Conservation (phyloP, 176 grass and related monocot genomes). For the Cenchrus purpureus region DNA sequence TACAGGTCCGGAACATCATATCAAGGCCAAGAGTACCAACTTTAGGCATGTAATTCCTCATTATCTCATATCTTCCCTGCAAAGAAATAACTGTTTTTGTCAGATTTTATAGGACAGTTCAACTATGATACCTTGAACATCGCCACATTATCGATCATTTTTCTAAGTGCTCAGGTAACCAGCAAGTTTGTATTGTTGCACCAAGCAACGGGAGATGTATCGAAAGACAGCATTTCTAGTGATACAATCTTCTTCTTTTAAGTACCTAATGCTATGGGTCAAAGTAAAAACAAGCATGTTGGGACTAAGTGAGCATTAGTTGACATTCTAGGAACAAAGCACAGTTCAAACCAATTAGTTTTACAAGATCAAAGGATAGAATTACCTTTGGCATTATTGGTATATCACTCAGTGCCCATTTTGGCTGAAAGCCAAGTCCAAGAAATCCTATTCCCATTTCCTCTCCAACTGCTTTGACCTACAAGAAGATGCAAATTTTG, state of each 20-base stretch:
- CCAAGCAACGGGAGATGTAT: background rate
- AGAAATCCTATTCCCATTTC: constrained; percentile 98
- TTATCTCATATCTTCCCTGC: constrained; percentile 93
- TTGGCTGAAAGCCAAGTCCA: constrained; percentile 95
- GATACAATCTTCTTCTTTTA: background rate
- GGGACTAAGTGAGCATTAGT: background rate
- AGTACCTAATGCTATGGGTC: background rate
- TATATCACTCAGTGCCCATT: constrained; percentile 77
- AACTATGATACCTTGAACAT: background rate
- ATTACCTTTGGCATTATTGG: constrained; percentile 97
- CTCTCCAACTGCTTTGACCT: constrained; percentile 97
- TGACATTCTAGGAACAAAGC: constrained; percentile 6
- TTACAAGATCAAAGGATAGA: constrained; percentile 18
- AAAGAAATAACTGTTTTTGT: constrained; percentile 17
- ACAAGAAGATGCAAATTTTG: constrained; percentile 30
- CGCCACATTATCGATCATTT: background rate
- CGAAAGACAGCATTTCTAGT: constrained; percentile 5
- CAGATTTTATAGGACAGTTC: constrained; percentile 7
- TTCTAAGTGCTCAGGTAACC: background rate
- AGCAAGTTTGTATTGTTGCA: background rate
- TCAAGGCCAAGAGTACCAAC: constrained; percentile 94
- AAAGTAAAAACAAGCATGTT: background rate
- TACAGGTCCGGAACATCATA: constrained; percentile 99
- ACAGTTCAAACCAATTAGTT: constrained; percentile 19
- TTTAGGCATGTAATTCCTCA: constrained; percentile 99